phyloP scores from a whole-genome alignment of 2,329 filamentous ascomycete species.

The Xylariales sp. region DNA sequence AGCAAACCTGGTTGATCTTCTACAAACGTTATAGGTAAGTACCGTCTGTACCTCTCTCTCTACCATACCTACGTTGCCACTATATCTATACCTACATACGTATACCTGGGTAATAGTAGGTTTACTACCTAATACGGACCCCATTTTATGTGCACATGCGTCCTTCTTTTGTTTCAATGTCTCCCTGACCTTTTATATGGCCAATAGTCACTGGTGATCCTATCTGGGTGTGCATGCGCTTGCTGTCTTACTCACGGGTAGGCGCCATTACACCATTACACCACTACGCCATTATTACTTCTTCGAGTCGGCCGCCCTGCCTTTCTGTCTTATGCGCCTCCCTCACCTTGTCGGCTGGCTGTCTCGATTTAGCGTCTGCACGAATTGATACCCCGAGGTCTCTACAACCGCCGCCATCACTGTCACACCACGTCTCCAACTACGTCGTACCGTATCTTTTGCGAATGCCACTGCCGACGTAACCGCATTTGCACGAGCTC shows the following conservation, averaged over 20 bases:
- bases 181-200: slow-evolving; percentile 22
- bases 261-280: background rate
- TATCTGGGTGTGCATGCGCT: slow-evolving; percentile 16
- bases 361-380: slow-evolving; percentile 11
- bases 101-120: background rate
- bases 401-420: background rate
- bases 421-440: background rate
- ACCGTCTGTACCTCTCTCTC: too few relatives aligned
- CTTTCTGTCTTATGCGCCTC: slow-evolving; percentile 22
- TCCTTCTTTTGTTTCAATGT: background rate
- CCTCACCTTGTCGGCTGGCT: background rate
- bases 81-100: background rate
- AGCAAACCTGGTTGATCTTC: slow-evolving; percentile 3
- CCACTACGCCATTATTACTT: background rate
- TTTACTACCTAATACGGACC: background rate
- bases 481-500: slow-evolving; percentile 4
- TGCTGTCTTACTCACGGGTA: slow-evolving; percentile 15
- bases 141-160: background rate
- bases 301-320: slow-evolving; percentile 6
- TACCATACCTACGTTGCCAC: too few relatives aligned
- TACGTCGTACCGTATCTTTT: background rate
- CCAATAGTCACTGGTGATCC: slow-evolving; percentile 20
- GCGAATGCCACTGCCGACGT: slow-evolving; percentile 23
- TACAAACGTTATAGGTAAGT: background rate
- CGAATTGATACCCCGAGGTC: background rate